Percentiles rank a stretch among this genome's conserved stretches.
These are phyloP conservation scores for Pavlovales sp. DNA, from an alignment of 208 protist genomes.

Conservation along the genomic window DNA sequence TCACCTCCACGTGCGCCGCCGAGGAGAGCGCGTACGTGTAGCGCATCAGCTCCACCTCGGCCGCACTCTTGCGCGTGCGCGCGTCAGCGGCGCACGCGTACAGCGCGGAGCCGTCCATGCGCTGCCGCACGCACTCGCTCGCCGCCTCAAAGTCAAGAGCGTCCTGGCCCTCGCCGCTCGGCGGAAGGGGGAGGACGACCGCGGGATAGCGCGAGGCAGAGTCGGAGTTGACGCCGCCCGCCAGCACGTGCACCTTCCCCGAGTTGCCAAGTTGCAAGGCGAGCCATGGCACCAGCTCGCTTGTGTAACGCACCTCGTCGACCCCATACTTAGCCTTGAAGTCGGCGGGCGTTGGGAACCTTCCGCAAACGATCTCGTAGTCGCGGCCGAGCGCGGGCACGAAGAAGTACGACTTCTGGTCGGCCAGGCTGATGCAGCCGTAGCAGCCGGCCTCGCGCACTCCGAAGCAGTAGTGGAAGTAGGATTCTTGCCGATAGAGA, in stretches of 20 bases:
- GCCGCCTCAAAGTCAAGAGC: not conserved
- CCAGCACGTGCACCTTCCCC: not conserved
- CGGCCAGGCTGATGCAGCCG: slow-evolving; percentile 40
- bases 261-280: not conserved
- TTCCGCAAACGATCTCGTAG: slow-evolving; percentile 53
- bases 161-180: not conserved
- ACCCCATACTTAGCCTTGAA: slow-evolving; percentile 1
- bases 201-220: not conserved
- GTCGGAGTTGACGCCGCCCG: slow-evolving; percentile 11
- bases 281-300: not conserved
- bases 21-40: not conserved
- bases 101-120: not conserved
- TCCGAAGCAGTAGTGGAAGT: slow-evolving; percentile 58
- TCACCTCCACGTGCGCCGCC: slow-evolving; percentile 11
- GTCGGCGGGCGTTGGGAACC: not conserved
- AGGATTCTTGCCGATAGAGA: slow-evolving; percentile 56
- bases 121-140: no score
- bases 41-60: slow-evolving; percentile 50
- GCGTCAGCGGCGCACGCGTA: not conserved
- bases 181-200: not conserved
- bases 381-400: slow-evolving; percentile 17
- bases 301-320: not conserved
- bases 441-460: slow-evolving; percentile 48
- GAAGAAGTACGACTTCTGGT: slow-evolving; percentile 43
- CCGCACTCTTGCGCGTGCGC: slow-evolving; percentile 21